Evolutionary conservation across 495 filamentous ascomycete species (phyloP), one percentile per base, ranked within the genome.

Genomic region (Penicillium atrosanguineum): DNA sequence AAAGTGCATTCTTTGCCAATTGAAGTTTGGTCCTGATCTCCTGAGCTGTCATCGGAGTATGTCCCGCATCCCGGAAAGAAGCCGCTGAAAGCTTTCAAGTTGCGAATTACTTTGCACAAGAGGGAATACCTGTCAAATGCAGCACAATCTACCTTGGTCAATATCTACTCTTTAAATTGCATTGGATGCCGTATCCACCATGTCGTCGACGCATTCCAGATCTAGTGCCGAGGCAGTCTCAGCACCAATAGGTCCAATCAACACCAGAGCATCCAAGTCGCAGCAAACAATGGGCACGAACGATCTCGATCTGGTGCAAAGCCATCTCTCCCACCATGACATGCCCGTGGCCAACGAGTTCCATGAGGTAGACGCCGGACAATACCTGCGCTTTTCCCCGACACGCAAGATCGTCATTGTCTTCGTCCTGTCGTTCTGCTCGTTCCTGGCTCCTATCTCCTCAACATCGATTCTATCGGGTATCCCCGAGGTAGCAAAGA

Each of bases 391-490:
- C 16, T 77, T 87, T 46, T 75, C 84, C 1, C 67, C 64, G 7
- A 65, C 71, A 5, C 74, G 82, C 48, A 89, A 89, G 56, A 61
- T 74, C 1, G 45, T 83, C 47, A 86, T 89, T 53, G 82, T 86
- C 29, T 69, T 67, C n/a, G 71, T 88, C 4, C 67, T 88, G 19
- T 82, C 85, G 0, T 85, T 83, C 58, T 87, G 83, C 69, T 77
- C 82, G 5, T 87, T 89, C 46, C 71, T 89, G 21, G 82, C 86
- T 15, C 86, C 86, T 0, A 81, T 88, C 7, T 85, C 83, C 6
- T 85, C 79, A 31, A 89, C 86, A 0, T 83, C 83, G 0, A 84
- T 89, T 40, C 69, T 89, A n/a, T 76, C 86, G 7, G 87, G 85
- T 28, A 75, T 85, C 11, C 85, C 87, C 1, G 86, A 90, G 60